Percentiles rank a stretch among this genome's conserved stretches.
These are phyloP conservation scores for Parastagonospora avenae DNA, from an alignment of 2,329 filamentous ascomycete genomes.

Conservation along the genomic window DNA sequence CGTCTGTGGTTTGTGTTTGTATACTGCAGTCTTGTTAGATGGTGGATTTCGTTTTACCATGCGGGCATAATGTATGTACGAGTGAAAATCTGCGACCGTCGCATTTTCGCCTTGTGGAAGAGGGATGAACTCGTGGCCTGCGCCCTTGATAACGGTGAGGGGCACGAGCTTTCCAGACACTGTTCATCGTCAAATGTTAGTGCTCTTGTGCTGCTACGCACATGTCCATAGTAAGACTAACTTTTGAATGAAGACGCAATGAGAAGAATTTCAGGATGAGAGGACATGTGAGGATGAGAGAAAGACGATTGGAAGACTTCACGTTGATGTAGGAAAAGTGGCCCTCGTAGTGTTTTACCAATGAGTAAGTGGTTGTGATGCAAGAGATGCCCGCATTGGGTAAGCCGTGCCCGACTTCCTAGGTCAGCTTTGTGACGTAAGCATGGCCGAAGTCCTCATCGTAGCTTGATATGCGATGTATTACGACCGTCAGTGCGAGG, in stretches of 20 bases:
- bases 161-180: constrained; percentile 20
- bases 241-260: not conserved
- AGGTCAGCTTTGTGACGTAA: constrained; percentile 7
- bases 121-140: constrained; percentile 23
- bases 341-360: too few relatives aligned
- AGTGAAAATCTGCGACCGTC: constrained; percentile 27
- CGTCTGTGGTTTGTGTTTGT: constrained; percentile 17
- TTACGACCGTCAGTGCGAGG: too few relatives aligned
- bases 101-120: constrained; percentile 22
- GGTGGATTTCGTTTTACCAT: not conserved
- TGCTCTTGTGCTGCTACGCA: too few relatives aligned
- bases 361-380: not conserved
- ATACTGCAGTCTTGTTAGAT: constrained; percentile 7
- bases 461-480: too few relatives aligned
- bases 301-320: not conserved
- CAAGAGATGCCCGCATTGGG: constrained; percentile 16
- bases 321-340: not conserved
- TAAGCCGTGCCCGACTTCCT: constrained; percentile 19
- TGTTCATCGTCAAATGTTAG: not conserved
- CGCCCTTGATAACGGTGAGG: constrained; percentile 27
- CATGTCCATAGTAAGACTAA: not conserved
- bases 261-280: not conserved
- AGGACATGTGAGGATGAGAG: not conserved
- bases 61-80: constrained; percentile 1
- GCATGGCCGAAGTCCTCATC: not conserved